Percentiles rank a stretch among this genome's conserved stretches.
Evolutionary conservation across 352 stramenopile species (phyloP).

Genomic region (Pythium aphanidermatum): DNA sequence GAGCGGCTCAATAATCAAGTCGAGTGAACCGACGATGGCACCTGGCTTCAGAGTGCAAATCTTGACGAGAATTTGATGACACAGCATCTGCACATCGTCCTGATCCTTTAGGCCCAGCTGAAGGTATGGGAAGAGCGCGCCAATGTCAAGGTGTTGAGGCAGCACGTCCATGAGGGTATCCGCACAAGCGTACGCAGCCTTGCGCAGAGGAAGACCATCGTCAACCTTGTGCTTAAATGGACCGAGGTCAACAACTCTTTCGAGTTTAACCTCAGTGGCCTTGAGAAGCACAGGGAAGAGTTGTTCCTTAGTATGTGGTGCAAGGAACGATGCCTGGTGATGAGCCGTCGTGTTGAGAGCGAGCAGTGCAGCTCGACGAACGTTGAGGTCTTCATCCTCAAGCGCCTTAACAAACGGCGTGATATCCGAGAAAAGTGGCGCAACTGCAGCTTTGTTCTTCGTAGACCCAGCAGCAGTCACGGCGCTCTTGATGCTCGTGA

Average conservation of each 20-base stretch:
- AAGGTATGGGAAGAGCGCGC: conserved; percentile 91
- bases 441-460: conserved; percentile 29
- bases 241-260: conserved; percentile 96
- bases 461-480: conserved; percentile 30
- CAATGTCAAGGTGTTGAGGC: conserved; percentile 89
- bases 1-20: conserved; percentile 89
- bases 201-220: conserved; percentile 79
- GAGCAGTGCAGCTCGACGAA: conserved; percentile 92
- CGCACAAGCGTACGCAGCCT: conserved; percentile 92
- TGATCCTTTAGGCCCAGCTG: conserved; percentile 88
- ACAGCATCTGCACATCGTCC: conserved; percentile 96
- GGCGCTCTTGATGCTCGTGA: conserved; percentile 91
- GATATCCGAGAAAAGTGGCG: conserved; percentile 65
- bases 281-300: conserved; percentile 91
- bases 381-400: conserved; percentile 92
- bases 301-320: conserved; percentile 69
- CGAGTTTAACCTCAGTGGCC: conserved; percentile 91
- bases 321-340: conserved; percentile 85
- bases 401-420: conserved; percentile 90
- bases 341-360: conserved; percentile 96
- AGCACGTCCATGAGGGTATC: conserved; percentile 95
- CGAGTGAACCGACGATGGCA: conserved; percentile 79
- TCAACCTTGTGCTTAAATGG: conserved; percentile 99
- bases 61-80: conserved; percentile 96
- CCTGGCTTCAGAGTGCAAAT: conserved; percentile 83